Evolutionary conservation across 257 asterid species (phyloP).

Genomic region (Petunia axillaris): DNA sequence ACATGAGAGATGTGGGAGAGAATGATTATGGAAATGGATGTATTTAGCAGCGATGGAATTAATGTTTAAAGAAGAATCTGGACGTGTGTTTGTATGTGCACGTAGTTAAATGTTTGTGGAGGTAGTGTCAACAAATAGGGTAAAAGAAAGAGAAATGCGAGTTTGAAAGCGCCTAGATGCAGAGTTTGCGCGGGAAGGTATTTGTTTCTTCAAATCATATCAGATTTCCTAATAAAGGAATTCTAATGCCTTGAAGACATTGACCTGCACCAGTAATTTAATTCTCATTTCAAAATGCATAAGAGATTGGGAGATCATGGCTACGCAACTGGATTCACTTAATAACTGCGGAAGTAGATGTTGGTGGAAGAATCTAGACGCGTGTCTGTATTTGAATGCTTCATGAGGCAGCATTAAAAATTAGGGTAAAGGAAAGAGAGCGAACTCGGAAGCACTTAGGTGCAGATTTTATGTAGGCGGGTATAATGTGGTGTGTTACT

Average conservation of each 20-base stretch:
- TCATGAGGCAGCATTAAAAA: neutral
- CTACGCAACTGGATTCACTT: neutral
- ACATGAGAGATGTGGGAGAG: too few relatives aligned
- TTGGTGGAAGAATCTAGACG: constrained; percentile 14
- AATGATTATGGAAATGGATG: too few relatives aligned
- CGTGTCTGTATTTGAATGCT: neutral
- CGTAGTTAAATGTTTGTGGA: too few relatives aligned
- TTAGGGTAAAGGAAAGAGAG: neutral
- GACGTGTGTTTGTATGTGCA: too few relatives aligned
- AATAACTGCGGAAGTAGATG: constrained; percentile 6
- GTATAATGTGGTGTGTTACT: constrained; percentile 4
- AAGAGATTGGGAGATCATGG: neutral
- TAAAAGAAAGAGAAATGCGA: too few relatives aligned
- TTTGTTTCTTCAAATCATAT: neutral
- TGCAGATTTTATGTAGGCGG: neutral
- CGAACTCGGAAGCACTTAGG: neutral
- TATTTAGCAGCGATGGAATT: too few relatives aligned
- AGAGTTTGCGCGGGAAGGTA: too few relatives aligned
- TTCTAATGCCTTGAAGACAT: neutral
- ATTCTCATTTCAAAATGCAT: neutral
- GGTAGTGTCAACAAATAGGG: too few relatives aligned
- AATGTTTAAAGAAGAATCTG: too few relatives aligned
- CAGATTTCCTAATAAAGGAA: neutral
- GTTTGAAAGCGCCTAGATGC: too few relatives aligned
- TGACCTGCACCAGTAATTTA: neutral